phyloP scores from a whole-genome alignment of 140 eudicot species.

The Oenanthe javanica region DNA sequence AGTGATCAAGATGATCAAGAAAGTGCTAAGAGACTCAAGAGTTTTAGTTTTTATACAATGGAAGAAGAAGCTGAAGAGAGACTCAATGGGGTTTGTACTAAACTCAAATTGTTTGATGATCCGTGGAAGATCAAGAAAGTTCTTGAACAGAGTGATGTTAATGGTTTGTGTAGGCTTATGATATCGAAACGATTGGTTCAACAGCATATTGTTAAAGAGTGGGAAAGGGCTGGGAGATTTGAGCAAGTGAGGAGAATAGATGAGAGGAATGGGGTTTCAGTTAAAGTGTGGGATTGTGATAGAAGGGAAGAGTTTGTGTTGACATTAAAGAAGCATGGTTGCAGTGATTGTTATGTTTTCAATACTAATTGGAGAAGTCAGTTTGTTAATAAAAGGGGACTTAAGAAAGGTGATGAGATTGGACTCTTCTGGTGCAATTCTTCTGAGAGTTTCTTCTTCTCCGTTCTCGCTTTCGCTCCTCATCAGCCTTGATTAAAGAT shows the following conservation, averaged over 20 bases:
- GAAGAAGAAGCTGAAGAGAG: constrained; percentile 1
- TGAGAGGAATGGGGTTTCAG: neutral
- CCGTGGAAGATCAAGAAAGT: neutral
- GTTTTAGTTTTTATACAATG: neutral
- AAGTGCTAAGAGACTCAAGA: neutral
- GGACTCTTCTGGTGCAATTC: neutral
- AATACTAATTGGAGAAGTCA: neutral
- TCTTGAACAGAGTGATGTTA: neutral
- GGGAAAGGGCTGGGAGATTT: neutral
- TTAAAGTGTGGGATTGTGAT: neutral
- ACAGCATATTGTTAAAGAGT: neutral
- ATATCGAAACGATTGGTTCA: neutral
- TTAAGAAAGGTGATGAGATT: neutral
- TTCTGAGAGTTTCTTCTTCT: neutral
- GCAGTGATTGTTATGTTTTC: neutral
- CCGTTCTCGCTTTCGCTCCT: neutral
- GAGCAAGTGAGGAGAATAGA: neutral
- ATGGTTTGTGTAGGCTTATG: neutral
- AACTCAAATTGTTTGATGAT: neutral
- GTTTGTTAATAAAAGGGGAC: neutral
- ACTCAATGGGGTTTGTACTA: neutral
- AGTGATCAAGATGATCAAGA: neutral
- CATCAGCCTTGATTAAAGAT: neutral
- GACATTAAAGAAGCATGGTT: neutral
- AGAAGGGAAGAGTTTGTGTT: neutral